Base-by-base conservation (phyloP, 345 rosid genomes). In the Chamaenerion angustifolium region DNA sequence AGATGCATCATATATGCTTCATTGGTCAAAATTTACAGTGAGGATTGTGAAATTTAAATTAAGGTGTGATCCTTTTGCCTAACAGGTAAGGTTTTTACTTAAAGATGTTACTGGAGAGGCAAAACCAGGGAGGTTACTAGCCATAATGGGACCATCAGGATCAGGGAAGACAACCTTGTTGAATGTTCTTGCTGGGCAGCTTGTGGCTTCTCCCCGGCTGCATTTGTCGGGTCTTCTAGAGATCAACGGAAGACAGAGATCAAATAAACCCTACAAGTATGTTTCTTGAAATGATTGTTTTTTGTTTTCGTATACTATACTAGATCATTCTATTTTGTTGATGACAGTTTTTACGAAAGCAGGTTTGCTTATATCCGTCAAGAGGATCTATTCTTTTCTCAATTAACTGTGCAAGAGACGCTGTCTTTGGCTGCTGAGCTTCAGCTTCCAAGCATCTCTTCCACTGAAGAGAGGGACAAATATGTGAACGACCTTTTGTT, bases 91-190 rank as follows among this genome's bases (percentile, higher is more conserved):
- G 21, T 92, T 92, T 73, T 56, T 92, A 80, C 70, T 92, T 19
- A 72, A 80, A n/a, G 72, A 86, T 53, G 85, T 92, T 13, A 64
- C 82, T 21, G 98, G 98, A 66, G 95, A 86, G 71, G 96, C 96
- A 3, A 80, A 76, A 67, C 98, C 98, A 1, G 93, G 98, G 59
- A 80, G 87, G 58, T 74, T 92, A 64, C 76, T 86, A 31, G 98
- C 98, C 14, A 75, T 83, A 40, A 92, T 92, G 98, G 96, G 98
- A 2, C 89, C 98, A 4, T 87, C 98, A 5, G 98, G 98, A 12
- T 92, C 98, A n/a, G 98, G 98, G 51, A 92, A 86, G 64, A 92
- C 98, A 21, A 83, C 98, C 2, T 66, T 92, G 75, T 82, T 92
- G 27, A 92, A 92, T 57, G 85, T 92, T 71, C 66, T 92, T 42